Base-by-base conservation (phyloP, 1,284 basidiomycete genomes). In the Wolfiporia cocos region DNA sequence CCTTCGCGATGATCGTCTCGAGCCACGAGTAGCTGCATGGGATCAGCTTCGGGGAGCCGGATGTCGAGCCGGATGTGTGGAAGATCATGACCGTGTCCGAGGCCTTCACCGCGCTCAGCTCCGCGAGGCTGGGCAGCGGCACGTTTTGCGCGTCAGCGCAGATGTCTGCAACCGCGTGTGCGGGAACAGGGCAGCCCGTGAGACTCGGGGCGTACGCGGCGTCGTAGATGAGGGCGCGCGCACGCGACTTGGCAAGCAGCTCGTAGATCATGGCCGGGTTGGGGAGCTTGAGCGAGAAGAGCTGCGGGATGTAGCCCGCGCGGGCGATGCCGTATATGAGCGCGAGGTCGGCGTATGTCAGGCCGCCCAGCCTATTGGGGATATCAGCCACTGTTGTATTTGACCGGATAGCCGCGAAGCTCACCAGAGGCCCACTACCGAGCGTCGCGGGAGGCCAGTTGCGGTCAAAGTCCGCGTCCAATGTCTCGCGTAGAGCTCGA, bases 51-150 rank as follows among this genome's bases (percentile, higher is more conserved):
- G 82, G 82, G 53, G 72, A 78, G 31, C 82, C 81, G 18, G 81
- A 84, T 12, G 83, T 85, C 29, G 81, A 83, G 12, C 82, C 82
- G 41, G 77, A 80, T 9, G 82, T 85, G 57, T 86, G 83, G 66
- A 83, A 85, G 42, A 84, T 67, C 63, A 85, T 80, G 23, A 70
- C 70, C 5, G 67, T 64, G 37, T 72, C 67, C 44, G 45, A 37
- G 10, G 44, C 48, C 19, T 39, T 39, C 10, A 46, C 35, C n/a
- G 44, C 49, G 15, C 17, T 14, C 10, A 43, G 30, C 14, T 48
- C 66, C 57, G 40, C 57, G 50, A 42, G 63, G 50, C 44, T 58
- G 49, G 44, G 53, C n/a, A 59, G 39, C 3, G 39, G 32, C 10
- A 41, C 39, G 37, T 37, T 41, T 12, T 39, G 49, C n/a, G 51